Evolutionary conservation across 495 filamentous ascomycete genomes (phyloP).

Genomic region (Aspergillus incahuasiensis): DNA sequence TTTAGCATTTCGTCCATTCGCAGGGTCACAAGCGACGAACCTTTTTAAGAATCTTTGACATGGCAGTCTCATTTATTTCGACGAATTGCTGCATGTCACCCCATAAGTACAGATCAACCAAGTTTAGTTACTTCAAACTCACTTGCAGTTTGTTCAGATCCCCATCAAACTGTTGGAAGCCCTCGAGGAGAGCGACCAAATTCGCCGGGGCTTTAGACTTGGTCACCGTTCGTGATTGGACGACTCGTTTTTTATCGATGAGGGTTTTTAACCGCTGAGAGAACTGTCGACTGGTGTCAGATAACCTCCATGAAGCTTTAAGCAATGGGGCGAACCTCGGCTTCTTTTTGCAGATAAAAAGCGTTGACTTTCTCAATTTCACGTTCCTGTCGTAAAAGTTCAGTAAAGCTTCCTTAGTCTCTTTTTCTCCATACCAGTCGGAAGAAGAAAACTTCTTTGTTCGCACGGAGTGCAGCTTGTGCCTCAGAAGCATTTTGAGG

Average conservation of each 20-base stretch:
- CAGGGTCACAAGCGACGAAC: constrained; percentile 30
- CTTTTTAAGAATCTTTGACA: constrained; percentile 98
- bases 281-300: constrained; percentile 52
- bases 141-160: constrained; percentile 92
- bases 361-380: constrained; percentile 98
- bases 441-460: constrained; percentile 98
- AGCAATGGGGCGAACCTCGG: constrained; percentile 61
- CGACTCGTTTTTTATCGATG: constrained; percentile 85
- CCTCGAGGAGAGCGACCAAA: constrained; percentile 90
- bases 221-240: constrained; percentile 68
- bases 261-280: constrained; percentile 87
- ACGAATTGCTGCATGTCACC: constrained; percentile 70
- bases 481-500: constrained; percentile 56
- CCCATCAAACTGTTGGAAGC: constrained; percentile 92
- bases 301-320: not conserved
- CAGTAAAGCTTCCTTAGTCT: constrained; percentile 1
- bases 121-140: constrained; percentile 1
- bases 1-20: constrained; percentile 19
- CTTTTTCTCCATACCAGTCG: constrained; percentile 58
- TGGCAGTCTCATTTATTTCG: constrained; percentile 93
- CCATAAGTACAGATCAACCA: not conserved
- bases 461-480: constrained; percentile 90
- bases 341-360: constrained; percentile 97
- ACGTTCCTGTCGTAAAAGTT: constrained; percentile 64
- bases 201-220: constrained; percentile 82